phyloP scores from a whole-genome alignment of 768 basidiomycete species.

The Rossbeevera mucosa region DNA sequence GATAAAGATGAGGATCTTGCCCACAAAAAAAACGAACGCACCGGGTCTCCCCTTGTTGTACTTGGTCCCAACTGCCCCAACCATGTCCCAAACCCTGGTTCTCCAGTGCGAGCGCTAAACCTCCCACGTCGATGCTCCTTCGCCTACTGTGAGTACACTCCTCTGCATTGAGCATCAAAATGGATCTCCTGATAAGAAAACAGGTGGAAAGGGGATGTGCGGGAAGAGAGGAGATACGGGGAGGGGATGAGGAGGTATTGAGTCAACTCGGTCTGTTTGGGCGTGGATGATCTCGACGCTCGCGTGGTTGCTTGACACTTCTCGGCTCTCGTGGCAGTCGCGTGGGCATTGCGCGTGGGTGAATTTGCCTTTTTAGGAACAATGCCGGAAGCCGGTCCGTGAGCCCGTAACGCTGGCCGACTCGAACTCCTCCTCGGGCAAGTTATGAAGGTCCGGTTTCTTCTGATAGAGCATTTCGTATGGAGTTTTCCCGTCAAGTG shows the following conservation, averaged over 20 bases:
- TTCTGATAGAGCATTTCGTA: too few species aligned
- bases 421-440: too few species aligned
- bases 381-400: background rate
- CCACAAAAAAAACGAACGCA: constrained; percentile 32
- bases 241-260: constrained; percentile 8
- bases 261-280: constrained; percentile 12
- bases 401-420: background rate
- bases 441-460: too few species aligned
- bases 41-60: constrained; percentile 44
- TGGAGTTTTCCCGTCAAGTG: too few species aligned
- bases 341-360: constrained; percentile 31
- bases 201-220: background rate
- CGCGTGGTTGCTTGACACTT: constrained; percentile 34
- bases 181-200: background rate
- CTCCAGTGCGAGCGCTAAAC: constrained; percentile 73
- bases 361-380: constrained; percentile 15
- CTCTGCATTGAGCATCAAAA: constrained; percentile 28
- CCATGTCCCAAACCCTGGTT: constrained; percentile 62
- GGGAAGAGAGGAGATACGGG: background rate
- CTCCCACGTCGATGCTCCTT: constrained; percentile 86
- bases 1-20: constrained; percentile 6
- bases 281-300: constrained; percentile 30
- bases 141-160: constrained; percentile 39
- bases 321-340: constrained; percentile 34
- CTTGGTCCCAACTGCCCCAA: constrained; percentile 60